A percentile compares a stretch with the other conserved stretches of the same genome.
These are phyloP conservation scores for Ustilago crameri DNA, from an alignment of 1,284 basidiomycete genomes.

Conservation along the genomic window DNA sequence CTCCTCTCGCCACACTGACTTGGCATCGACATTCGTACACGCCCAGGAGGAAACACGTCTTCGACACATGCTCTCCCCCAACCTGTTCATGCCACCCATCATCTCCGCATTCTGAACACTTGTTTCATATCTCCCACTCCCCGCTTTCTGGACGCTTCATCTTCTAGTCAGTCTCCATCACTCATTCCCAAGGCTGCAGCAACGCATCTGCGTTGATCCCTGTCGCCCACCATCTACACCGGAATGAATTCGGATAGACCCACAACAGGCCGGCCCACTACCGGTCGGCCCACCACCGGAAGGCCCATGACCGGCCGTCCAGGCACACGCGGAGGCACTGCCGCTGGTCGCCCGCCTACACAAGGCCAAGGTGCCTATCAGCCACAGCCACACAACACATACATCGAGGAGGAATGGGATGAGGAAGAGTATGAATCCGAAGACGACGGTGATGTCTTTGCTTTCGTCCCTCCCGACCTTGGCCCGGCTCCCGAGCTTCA, in stretches of 20 bases:
- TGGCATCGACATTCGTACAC: background rate
- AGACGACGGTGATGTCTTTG: constrained; percentile 66
- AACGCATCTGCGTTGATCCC: background rate
- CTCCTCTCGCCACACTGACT: background rate
- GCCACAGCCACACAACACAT: constrained; percentile 11
- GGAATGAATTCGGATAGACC: constrained; percentile 35
- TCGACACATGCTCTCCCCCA: too few relatives aligned
- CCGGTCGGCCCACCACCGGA: constrained; percentile 36
- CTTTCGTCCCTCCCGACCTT: constrained; percentile 60
- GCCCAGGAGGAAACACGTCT: too few relatives aligned
- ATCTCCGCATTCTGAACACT: too few relatives aligned
- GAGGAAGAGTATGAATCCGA: constrained; percentile 62
- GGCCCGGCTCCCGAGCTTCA: constrained; percentile 46
- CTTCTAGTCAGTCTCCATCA: too few relatives aligned
- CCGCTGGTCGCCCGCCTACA: constrained; percentile 27
- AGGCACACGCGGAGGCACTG: constrained; percentile 37
- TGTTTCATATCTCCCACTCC: too few relatives aligned
- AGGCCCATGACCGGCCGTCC: constrained; percentile 43
- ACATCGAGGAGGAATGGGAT: constrained; percentile 49
- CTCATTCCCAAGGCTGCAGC: too few relatives aligned
- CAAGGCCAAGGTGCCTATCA: constrained; percentile 25
- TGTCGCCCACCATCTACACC: background rate
- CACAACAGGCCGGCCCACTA: constrained; percentile 40
- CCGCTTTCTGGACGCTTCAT: too few relatives aligned
- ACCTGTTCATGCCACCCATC: too few relatives aligned